Evolutionary conservation across 345 rosid species (phyloP).

Genomic region (Fremontodendron californicum): DNA sequence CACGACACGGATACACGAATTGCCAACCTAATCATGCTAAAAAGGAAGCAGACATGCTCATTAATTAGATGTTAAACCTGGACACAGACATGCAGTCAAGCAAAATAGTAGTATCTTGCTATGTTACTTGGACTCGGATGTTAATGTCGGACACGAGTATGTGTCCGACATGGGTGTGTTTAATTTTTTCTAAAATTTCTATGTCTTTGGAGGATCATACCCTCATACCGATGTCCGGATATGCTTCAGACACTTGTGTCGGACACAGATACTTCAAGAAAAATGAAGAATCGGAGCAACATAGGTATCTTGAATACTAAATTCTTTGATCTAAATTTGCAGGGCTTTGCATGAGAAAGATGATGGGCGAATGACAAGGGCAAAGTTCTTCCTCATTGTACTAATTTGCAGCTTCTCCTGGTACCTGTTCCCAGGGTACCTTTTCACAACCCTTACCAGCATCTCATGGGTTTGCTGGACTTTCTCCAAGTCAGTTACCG

Average conservation of each 20-base stretch:
- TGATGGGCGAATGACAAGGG: slow-evolving; percentile 53
- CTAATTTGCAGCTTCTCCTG: slow-evolving; percentile 67
- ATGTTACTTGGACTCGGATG: no score
- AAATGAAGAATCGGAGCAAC: no score
- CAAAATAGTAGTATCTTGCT: not conserved
- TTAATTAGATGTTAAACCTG: not conserved
- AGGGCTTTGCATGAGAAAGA: slow-evolving; percentile 92
- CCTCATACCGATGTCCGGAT: no score
- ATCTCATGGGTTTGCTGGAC: slow-evolving; percentile 87
- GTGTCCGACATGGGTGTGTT: no score
- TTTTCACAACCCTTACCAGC: slow-evolving; percentile 68
- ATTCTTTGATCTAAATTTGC: slow-evolving; percentile 14
- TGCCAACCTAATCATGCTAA: not conserved
- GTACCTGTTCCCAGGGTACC: slow-evolving; percentile 77
- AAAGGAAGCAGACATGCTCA: not conserved
- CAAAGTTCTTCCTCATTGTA: slow-evolving; percentile 81
- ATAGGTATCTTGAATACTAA: not conserved
- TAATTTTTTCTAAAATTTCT: no score
- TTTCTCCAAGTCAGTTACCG: slow-evolving; percentile 69
- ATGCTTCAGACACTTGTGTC: no score
- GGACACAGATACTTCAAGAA: no score
- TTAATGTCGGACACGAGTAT: no score
- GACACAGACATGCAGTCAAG: not conserved
- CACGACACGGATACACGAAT: no score
- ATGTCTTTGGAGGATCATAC: no score